Evolutionary conservation across 306 rosid species (phyloP).

Genomic region (Dalbergia cochinchinensis): DNA sequence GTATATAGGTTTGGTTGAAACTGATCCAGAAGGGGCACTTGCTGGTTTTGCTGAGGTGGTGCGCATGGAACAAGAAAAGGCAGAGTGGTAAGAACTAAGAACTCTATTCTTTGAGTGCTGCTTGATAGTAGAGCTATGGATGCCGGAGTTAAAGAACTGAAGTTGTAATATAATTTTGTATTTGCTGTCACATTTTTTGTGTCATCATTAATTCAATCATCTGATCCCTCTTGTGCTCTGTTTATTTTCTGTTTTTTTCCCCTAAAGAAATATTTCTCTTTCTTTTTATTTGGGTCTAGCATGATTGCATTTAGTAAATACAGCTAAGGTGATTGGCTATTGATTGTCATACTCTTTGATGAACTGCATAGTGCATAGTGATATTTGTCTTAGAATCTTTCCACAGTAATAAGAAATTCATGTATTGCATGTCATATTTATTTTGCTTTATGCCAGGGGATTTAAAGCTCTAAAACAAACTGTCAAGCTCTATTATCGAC

Average conservation of each 20-base stretch:
- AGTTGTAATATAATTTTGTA: neutral
- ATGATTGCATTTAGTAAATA: conserved; percentile 24
- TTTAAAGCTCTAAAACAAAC: conserved; percentile 98
- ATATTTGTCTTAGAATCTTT: conserved; percentile 33
- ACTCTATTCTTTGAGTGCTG: conserved; percentile 34
- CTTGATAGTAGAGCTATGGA: conserved; percentile 9
- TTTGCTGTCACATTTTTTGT: conserved; percentile 9
- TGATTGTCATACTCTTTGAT: conserved; percentile 19
- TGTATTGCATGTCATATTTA: conserved; percentile 24
- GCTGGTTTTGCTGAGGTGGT: conserved; percentile 91
- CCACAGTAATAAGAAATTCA: conserved; percentile 7
- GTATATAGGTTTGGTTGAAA: conserved; percentile 83
- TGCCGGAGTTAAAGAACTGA: neutral
- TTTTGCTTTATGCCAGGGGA: conserved; percentile 68
- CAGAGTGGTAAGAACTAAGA: conserved; percentile 79
- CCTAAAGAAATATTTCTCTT: neutral
- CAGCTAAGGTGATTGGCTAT: conserved; percentile 24
- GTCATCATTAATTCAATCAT: conserved; percentile 31
- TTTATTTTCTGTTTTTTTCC: neutral
- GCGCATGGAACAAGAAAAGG: conserved; percentile 91
- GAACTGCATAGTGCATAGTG: neutral
- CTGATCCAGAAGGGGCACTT: conserved; percentile 93
- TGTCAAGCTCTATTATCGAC: conserved; percentile 91
- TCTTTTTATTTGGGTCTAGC: conserved; percentile 35
- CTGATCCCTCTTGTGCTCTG: neutral